phyloP scores from a whole-genome alignment of 2,329 filamentous ascomycete genomes.

The Penicillium freii region DNA sequence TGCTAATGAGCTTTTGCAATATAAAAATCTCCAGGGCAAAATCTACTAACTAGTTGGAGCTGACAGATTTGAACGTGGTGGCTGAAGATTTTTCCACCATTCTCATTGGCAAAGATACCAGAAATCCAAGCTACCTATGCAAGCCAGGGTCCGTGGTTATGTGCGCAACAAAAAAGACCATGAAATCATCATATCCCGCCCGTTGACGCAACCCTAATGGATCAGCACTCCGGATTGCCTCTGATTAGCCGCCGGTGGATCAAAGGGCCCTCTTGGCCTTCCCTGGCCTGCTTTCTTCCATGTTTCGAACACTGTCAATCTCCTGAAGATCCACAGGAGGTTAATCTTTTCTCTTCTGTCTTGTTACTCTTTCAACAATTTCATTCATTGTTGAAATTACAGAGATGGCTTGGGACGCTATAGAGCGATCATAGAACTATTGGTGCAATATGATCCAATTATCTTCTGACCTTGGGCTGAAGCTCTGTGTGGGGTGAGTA shows the following conservation, averaged over 20 bases:
- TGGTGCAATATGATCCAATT: conserved; percentile 29
- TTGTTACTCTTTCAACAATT: conserved; percentile 3
- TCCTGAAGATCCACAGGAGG: conserved; percentile 19
- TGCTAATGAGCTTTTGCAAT: conserved; percentile 8
- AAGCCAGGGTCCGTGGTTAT: conserved; percentile 18
- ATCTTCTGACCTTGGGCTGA: conserved; percentile 32
- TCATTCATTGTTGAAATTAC: conserved; percentile 4
- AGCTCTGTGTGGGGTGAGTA: conserved; percentile 35
- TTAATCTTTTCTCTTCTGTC: conserved; percentile 6
- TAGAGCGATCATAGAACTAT: conserved; percentile 6
- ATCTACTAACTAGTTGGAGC: conserved; percentile 1
- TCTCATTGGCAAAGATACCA: conserved; percentile 12
- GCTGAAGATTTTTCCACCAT: neutral
- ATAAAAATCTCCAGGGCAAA: conserved; percentile 13
- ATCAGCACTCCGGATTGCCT: conserved; percentile 11
- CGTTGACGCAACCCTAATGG: conserved; percentile 23
- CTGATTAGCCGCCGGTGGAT: conserved; percentile 14
- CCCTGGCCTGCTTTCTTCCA: conserved; percentile 8
- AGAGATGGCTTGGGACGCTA: conserved; percentile 15
- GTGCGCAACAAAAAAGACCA: conserved; percentile 7
- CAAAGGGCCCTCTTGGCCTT: neutral
- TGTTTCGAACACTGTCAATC: conserved; percentile 18
- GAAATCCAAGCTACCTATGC: neutral
- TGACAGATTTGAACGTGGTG: neutral
- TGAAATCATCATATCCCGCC: conserved; percentile 1